Conservation (phyloP, 768 basidiomycete genomes). For the Lepiota venenata region DNA sequence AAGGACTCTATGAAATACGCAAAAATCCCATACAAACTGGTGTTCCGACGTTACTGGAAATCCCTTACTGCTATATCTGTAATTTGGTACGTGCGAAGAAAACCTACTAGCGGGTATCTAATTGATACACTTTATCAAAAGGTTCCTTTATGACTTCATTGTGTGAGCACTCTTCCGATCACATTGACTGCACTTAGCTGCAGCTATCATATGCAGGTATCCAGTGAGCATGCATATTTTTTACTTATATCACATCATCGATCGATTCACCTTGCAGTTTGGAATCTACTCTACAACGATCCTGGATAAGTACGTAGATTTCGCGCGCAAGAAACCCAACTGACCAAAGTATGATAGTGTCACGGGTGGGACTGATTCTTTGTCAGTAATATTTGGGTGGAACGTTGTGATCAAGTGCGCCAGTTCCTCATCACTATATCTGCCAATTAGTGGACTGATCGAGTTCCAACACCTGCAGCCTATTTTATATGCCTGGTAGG, state of each 20-base stretch:
- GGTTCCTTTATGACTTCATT: slow-evolving; percentile 83
- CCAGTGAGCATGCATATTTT: slow-evolving; percentile 40
- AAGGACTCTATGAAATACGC: slow-evolving; percentile 77
- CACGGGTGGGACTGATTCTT: slow-evolving; percentile 46
- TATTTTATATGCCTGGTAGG: slow-evolving; percentile 39
- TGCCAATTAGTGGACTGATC: not conserved
- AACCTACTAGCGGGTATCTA: not conserved
- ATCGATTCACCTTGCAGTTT: slow-evolving; percentile 43
- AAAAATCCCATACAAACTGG: slow-evolving; percentile 70
- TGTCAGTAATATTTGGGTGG: slow-evolving; percentile 78
- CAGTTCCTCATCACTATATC: slow-evolving; percentile 7
- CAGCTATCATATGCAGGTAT: slow-evolving; percentile 37
- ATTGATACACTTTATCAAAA: slow-evolving; percentile 17
- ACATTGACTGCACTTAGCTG: not conserved
- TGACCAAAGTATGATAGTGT: too few relatives aligned
- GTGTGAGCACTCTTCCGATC: slow-evolving; percentile 33
- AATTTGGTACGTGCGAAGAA: slow-evolving; percentile 53
- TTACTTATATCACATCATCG: not conserved
- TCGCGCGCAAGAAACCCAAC: not conserved
- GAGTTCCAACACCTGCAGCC: slow-evolving; percentile 12
- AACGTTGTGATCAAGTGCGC: slow-evolving; percentile 74
- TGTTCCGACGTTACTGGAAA: slow-evolving; percentile 78
- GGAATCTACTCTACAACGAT: slow-evolving; percentile 80
- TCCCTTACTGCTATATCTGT: slow-evolving; percentile 69
- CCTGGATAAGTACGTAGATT: slow-evolving; percentile 48